Evolutionary conservation across 139 green algal genomes (phyloP).

Genomic region (Chlorella sorokiniana): DNA sequence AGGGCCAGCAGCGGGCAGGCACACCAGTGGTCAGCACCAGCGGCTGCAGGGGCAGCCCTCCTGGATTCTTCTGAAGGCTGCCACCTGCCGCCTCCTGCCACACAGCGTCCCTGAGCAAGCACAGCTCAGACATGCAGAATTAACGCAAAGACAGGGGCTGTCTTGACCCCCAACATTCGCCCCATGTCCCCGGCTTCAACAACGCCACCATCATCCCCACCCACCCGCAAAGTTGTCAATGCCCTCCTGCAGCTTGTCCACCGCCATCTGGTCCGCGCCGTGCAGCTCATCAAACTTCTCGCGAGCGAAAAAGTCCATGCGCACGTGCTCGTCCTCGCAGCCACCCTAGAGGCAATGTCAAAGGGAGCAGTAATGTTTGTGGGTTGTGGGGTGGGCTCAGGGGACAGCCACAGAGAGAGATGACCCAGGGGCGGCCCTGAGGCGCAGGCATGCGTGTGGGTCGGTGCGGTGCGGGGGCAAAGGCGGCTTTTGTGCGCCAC

Average conservation of each 20-base stretch:
- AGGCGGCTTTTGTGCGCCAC: too few relatives aligned
- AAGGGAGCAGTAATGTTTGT: not conserved
- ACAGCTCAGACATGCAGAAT: too few relatives aligned
- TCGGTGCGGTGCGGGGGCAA: too few relatives aligned
- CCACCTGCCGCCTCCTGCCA: too few relatives aligned
- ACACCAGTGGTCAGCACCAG: not conserved
- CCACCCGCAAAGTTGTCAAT: constrained; percentile 74
- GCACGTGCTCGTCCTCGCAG: constrained; percentile 33
- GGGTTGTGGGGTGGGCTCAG: too few relatives aligned
- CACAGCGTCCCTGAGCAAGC: too few relatives aligned
- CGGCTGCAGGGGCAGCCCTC: too few relatives aligned
- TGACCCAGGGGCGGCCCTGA: too few relatives aligned
- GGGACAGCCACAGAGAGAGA: too few relatives aligned
- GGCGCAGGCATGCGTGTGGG: too few relatives aligned
- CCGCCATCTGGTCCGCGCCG: constrained; percentile 77
- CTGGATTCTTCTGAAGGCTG: too few relatives aligned
- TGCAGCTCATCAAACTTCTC: constrained; percentile 71
- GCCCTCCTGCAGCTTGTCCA: constrained; percentile 87
- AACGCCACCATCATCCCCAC: not conserved
- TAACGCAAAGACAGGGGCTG: not conserved
- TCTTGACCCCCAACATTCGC: not conserved
- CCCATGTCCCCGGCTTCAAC: not conserved
- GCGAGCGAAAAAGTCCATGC: constrained; percentile 43
- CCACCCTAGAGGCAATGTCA: constrained; percentile 12
- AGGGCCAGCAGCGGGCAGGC: not conserved